Evolutionary conservation across 1,139 yeast genomes (phyloP).

Genomic region (Sugiyamaella pinicola): DNA sequence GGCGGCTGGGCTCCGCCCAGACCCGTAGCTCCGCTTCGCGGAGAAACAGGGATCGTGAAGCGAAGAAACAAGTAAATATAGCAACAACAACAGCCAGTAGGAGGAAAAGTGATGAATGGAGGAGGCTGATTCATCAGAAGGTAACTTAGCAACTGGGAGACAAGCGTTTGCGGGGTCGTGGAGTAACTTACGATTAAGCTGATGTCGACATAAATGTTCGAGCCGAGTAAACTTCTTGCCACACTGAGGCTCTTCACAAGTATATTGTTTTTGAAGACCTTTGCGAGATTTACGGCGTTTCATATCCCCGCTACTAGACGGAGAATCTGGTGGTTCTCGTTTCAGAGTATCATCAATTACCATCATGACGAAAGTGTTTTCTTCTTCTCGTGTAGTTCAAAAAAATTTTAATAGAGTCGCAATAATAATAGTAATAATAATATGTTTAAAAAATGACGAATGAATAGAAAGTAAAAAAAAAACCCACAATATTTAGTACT

Average conservation of each 20-base stretch:
- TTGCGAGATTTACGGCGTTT: constrained; percentile 36
- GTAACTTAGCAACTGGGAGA: background rate
- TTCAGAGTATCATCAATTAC: constrained; percentile 5
- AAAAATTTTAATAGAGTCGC: background rate
- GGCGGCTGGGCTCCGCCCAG: too few species aligned
- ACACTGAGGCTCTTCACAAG: constrained; percentile 57
- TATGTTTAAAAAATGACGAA: background rate
- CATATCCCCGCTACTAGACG: constrained; percentile 10
- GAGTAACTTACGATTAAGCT: constrained; percentile 42
- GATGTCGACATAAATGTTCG: constrained; percentile 48
- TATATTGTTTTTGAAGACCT: constrained; percentile 40
- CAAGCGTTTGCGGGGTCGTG: too few species aligned
- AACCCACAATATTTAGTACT: too few species aligned
- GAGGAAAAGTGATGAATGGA: too few species aligned
- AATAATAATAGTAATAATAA: too few species aligned
- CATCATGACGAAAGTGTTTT: constrained; percentile 9
- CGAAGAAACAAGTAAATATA: too few species aligned
- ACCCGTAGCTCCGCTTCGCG: too few species aligned
- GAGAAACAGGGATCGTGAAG: too few species aligned
- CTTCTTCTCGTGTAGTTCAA: too few species aligned
- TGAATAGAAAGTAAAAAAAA: too few species aligned
- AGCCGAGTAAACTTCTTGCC: constrained; percentile 62
- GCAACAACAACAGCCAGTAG: too few species aligned
- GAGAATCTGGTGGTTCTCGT: constrained; percentile 14
- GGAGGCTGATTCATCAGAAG: background rate